Evolutionary conservation across 352 stramenopile genomes (phyloP).

Genomic region (Phytopythium kandeliae): DNA sequence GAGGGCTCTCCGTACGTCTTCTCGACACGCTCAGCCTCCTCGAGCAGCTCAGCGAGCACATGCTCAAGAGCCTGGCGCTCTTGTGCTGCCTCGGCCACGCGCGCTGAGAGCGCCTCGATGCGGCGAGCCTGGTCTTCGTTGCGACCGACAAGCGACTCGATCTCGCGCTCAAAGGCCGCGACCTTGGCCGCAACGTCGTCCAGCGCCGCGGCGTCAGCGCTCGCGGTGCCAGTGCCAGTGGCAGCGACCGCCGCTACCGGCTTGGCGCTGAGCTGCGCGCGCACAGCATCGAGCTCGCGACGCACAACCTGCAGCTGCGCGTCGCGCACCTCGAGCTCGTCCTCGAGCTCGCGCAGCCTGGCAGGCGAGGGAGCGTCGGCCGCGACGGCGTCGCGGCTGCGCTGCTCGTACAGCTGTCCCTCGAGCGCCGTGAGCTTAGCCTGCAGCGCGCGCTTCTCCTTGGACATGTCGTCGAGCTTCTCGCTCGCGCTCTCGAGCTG

Average conservation of each 20-base stretch:
- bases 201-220: conserved; percentile 19
- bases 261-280: conserved; percentile 9
- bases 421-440: conserved; percentile 77
- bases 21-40: conserved; percentile 44
- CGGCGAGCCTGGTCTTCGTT: conserved; percentile 53
- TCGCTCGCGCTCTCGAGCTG: conserved; percentile 67
- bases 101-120: conserved; percentile 43
- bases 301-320: conserved; percentile 41
- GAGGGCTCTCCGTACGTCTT: conserved; percentile 10
- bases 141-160: conserved; percentile 31
- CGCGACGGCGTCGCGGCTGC: conserved; percentile 50
- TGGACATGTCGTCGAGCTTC: conserved; percentile 60
- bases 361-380: conserved; percentile 19
- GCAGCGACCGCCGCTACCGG: neutral
- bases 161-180: conserved; percentile 42
- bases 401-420: conserved; percentile 73
- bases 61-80: conserved; percentile 57
- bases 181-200: conserved; percentile 37
- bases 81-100: conserved; percentile 30
- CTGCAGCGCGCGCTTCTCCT: conserved; percentile 73
- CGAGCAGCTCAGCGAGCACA: conserved; percentile 48
- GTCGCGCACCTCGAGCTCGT: conserved; percentile 22
- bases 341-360: conserved; percentile 47
- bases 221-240: too few species aligned
- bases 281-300: conserved; percentile 42